phyloP scores from a whole-genome alignment of 306 rosid species.

The Rosa lucieae region DNA sequence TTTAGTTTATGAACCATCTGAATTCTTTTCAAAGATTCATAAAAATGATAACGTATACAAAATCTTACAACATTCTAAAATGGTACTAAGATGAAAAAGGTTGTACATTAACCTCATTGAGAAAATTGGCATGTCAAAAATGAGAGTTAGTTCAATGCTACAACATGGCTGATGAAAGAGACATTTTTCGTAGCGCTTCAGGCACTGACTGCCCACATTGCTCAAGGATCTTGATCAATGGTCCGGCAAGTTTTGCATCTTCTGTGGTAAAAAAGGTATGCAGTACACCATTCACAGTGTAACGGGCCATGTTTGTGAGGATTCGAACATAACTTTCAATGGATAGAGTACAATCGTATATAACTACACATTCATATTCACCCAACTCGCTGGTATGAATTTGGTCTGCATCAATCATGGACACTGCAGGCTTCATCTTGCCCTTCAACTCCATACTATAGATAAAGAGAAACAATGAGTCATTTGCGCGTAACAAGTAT shows the following conservation, averaged over 20 bases:
- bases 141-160: constrained; percentile 27
- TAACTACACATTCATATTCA: constrained; percentile 45
- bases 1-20: neutral
- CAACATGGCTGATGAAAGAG: constrained; percentile 26
- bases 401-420: constrained; percentile 41
- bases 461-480: constrained; percentile 19
- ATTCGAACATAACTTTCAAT: constrained; percentile 42
- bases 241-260: constrained; percentile 43
- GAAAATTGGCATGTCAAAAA: constrained; percentile 4
- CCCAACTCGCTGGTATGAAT: constrained; percentile 42
- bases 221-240: constrained; percentile 51
- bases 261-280: constrained; percentile 49
- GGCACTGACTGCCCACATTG: constrained; percentile 68
- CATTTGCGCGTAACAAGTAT: neutral
- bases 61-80: neutral
- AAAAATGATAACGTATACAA: neutral
- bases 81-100: neutral
- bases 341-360: constrained; percentile 47
- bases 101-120: neutral
- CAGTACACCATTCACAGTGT: constrained; percentile 53
- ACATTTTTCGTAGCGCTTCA: constrained; percentile 44
- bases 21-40: neutral
- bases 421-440: constrained; percentile 28
- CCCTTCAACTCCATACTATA: constrained; percentile 39
- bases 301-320: constrained; percentile 62